Evolutionary conservation across 495 filamentous ascomycete genomes (phyloP), one percentile per base, ranked within the genome.

Genomic region (Xylaria scruposa): DNA sequence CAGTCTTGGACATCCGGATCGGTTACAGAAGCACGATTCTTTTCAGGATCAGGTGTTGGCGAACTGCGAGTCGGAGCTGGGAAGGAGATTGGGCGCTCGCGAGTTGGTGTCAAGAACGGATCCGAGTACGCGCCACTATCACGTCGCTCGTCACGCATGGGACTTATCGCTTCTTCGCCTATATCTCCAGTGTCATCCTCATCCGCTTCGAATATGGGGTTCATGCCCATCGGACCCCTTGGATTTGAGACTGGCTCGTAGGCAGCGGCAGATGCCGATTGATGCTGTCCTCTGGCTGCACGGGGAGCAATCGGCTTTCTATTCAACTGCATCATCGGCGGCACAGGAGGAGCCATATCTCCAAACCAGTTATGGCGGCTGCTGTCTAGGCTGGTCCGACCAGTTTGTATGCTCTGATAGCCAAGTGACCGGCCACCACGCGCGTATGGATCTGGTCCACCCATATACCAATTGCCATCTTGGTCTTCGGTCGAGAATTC

Each of bases 401-500:
- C 76, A 0, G 80, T 76, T 24, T 82, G 80, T 17, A 85, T 62
- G 38, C 76, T 81, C 70, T 85, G 83, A 71, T 85, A 86, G 1
- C 83, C 84, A 0, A 85, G 75, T 7, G 83, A 84, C 24, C 79
- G 79, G 17, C 71, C 70, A 3, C 83, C 83, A 6, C 76, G 78
- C 5, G 68, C 24, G 47, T 86, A 83, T 5, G 83, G 83, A 59
- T 85, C 84, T 19, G 71, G 56, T 3, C 82, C 83, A 24, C 82
- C 83, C 4, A 76, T 77, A 70, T 85, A 85, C 83, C 83, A 85
- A 38, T 68, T 75, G 0, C 61, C 53, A 33, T 73, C 75, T 12
- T 26, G 60, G 47, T 82, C 77, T 79, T 94, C 91, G n/a, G 90
- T 85, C 77, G 93, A 93, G 26, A 88, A 86, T 47, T 80, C 81